phyloP scores from a whole-genome alignment of 352 stramenopile species.

The Phytophthora lateralis region DNA sequence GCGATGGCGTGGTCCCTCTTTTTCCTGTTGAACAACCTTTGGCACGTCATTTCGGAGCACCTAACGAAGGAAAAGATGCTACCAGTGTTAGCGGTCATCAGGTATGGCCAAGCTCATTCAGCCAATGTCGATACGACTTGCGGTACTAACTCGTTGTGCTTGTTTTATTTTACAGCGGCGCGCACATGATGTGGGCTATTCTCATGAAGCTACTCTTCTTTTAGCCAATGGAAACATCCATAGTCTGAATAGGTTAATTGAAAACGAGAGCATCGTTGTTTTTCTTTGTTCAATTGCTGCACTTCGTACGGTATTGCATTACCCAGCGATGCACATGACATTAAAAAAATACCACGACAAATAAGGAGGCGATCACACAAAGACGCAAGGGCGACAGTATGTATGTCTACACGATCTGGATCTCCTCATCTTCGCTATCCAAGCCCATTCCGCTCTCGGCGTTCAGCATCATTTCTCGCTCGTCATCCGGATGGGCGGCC shows the following conservation, averaged over 20 bases:
- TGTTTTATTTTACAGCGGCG: slow-evolving; percentile 45
- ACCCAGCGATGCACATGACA: slow-evolving; percentile 26
- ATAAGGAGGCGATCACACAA: slow-evolving; percentile 10
- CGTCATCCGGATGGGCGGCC: slow-evolving; percentile 39
- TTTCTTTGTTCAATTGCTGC: slow-evolving; percentile 6
- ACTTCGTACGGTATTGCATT: slow-evolving; percentile 18
- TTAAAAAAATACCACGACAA: slow-evolving; percentile 18
- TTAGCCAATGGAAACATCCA: slow-evolving; percentile 32
- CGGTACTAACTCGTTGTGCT: slow-evolving; percentile 7
- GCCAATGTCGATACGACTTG: neutral
- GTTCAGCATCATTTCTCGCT: slow-evolving; percentile 58
- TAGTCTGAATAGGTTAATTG: slow-evolving; percentile 24
- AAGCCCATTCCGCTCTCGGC: slow-evolving; percentile 47
- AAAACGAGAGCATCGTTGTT: slow-evolving; percentile 25
- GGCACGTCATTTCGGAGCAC: slow-evolving; percentile 75
- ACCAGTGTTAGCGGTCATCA: slow-evolving; percentile 80
- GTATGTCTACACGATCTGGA: slow-evolving; percentile 41
- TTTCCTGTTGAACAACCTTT: slow-evolving; percentile 85
- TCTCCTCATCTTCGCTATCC: slow-evolving; percentile 42
- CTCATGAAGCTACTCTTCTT: slow-evolving; percentile 90
- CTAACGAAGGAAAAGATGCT: slow-evolving; percentile 90
- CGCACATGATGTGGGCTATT: slow-evolving; percentile 83
- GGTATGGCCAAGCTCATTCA: slow-evolving; percentile 38
- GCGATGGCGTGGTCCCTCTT: slow-evolving; percentile 87
- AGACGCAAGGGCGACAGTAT: slow-evolving; percentile 13